phyloP scores from a whole-genome alignment of 495 filamentous ascomycete genomes.

The Cenococcum geophilum region DNA sequence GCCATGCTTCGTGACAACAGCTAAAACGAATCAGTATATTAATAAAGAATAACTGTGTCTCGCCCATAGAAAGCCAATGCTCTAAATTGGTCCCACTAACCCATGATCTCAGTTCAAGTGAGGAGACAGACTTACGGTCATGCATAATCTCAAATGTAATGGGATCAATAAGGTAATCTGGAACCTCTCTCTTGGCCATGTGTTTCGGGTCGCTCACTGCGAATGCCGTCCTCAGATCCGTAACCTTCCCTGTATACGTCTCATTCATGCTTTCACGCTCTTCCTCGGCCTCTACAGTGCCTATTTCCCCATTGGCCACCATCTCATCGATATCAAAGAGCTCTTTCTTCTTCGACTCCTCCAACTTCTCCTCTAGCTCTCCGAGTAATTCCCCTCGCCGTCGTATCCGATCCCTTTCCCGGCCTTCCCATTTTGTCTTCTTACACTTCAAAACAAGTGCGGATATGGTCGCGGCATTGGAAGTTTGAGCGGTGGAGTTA shows the following conservation, averaged over 20 bases:
- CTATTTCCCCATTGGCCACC: constrained; percentile 25
- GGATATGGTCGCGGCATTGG: constrained; percentile 51
- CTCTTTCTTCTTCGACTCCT: constrained; percentile 42
- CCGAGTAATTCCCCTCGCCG: constrained; percentile 48
- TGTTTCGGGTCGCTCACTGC: constrained; percentile 54
- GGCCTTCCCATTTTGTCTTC: constrained; percentile 61
- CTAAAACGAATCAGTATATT: not conserved
- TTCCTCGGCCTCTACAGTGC: constrained; percentile 44
- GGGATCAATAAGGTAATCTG: constrained; percentile 81
- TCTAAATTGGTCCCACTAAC: too few species aligned
- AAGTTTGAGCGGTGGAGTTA: constrained; percentile 34
- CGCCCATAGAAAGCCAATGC: too few species aligned
- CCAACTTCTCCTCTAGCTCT: constrained; percentile 48
- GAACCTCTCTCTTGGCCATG: constrained; percentile 55
- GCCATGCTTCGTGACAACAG: constrained; percentile 66
- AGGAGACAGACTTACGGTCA: constrained; percentile 58
- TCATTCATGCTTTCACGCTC: constrained; percentile 48
- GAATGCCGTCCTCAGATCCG: constrained; percentile 54
- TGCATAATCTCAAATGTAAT: constrained; percentile 92
- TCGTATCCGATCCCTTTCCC: constrained; percentile 40
- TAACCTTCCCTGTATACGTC: constrained; percentile 54
- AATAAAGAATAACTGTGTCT: too few species aligned
- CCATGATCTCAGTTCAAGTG: not conserved
- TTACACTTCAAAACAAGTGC: constrained; percentile 64
- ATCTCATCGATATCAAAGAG: constrained; percentile 43